phyloP scores from a whole-genome alignment of 208 protist species.

The Leishmania arabica region DNA sequence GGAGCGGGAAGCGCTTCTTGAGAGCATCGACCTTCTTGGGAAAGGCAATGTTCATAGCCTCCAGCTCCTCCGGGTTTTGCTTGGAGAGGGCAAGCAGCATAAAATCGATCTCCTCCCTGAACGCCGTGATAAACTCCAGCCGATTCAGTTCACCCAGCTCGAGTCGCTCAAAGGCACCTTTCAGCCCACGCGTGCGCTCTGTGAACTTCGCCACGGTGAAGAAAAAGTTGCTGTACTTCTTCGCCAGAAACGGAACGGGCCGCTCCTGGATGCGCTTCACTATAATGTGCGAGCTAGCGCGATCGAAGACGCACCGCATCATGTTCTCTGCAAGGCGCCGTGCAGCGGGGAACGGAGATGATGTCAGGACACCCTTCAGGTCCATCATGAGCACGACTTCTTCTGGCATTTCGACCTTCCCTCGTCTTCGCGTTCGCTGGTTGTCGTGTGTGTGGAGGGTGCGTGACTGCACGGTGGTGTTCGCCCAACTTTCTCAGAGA shows the following conservation, averaged over 20 bases:
- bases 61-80: constrained; percentile 67
- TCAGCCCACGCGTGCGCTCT: constrained; percentile 49
- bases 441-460: background rate
- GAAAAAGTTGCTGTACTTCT: constrained; percentile 78
- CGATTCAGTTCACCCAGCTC: constrained; percentile 79
- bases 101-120: constrained; percentile 56
- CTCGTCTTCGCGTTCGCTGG: background rate
- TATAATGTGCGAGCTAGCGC: constrained; percentile 57
- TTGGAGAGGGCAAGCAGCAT: constrained; percentile 63
- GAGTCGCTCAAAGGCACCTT: constrained; percentile 62
- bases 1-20: constrained; percentile 61
- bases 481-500: background rate
- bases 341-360: constrained; percentile 63
- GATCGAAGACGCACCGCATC: constrained; percentile 77
- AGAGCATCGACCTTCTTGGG: constrained; percentile 52
- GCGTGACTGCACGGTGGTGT: background rate
- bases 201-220: constrained; percentile 69
- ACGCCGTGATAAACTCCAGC: constrained; percentile 58
- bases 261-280: constrained; percentile 32
- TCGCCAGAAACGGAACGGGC: constrained; percentile 52
- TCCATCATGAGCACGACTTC: constrained; percentile 86
- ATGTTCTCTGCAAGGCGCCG: constrained; percentile 68
- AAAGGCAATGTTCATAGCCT: constrained; percentile 54
- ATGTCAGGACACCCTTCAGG: constrained; percentile 65
- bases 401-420: constrained; percentile 41